Conservation (phyloP, 257 asterid genomes). For the Lithospermum erythrorhizon region DNA sequence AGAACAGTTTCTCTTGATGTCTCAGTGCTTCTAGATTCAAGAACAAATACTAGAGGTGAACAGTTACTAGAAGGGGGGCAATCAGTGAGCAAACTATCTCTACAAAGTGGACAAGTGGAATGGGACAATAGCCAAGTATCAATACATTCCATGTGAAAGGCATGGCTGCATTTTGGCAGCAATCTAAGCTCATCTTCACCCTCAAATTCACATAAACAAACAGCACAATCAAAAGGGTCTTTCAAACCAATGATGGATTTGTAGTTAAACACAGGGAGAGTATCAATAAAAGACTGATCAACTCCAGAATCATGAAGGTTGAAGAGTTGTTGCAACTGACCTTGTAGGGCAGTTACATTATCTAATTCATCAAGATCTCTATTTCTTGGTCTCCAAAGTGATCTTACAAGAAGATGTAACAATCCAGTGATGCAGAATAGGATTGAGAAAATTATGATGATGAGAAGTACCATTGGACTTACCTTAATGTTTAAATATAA, state of each 20-base stretch:
- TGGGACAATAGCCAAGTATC: constrained; percentile 95
- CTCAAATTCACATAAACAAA: constrained; percentile 84
- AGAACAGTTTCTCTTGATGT: constrained; percentile 54
- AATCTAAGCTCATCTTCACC: constrained; percentile 65
- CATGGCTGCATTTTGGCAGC: constrained; percentile 88
- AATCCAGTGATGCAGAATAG: constrained; percentile 79
- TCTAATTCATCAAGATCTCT: constrained; percentile 63
- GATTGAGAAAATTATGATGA: constrained; percentile 63
- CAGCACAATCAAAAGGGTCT: constrained; percentile 93
- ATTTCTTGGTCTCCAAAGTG: constrained; percentile 41
- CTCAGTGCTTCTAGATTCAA: constrained; percentile 61
- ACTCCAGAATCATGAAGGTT: constrained; percentile 87
- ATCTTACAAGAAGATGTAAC: constrained; percentile 77
- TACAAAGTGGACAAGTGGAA: constrained; percentile 94
- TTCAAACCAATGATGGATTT: constrained; percentile 78
- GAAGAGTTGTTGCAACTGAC: constrained; percentile 90
- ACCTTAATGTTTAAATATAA: constrained; percentile 54
- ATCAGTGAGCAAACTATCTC: constrained; percentile 60
- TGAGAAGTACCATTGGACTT: constrained; percentile 62
- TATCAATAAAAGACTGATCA: constrained; percentile 84
- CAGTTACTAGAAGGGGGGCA: constrained; percentile 24
- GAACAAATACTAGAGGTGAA: constrained; percentile 66
- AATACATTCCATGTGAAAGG: constrained; percentile 91
- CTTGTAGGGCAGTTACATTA: constrained; percentile 63
- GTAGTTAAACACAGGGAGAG: constrained; percentile 69